These are phyloP conservation scores for Pythium coloratum DNA, from an alignment of 352 stramenopile species.

Conservation along the genomic window DNA sequence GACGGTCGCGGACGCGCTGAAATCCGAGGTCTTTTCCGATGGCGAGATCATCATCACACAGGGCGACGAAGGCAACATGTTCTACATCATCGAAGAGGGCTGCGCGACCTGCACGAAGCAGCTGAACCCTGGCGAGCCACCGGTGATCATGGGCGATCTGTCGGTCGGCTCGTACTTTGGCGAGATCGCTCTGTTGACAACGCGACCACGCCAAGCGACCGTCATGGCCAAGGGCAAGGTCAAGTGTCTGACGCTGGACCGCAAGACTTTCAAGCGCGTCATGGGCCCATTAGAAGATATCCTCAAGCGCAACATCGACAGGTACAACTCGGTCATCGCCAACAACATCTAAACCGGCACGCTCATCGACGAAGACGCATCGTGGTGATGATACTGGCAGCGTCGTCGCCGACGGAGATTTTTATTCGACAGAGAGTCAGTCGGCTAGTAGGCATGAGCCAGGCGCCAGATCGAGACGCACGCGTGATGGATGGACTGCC, in stretches of 20 bases:
- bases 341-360: slow-evolving; percentile 79
- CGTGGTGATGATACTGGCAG: not conserved
- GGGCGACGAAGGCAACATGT: slow-evolving; percentile 87
- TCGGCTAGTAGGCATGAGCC: slow-evolving; percentile 15
- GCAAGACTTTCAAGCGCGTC: slow-evolving; percentile 91
- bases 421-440: slow-evolving; percentile 27
- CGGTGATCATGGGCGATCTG: slow-evolving; percentile 87
- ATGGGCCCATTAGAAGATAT: slow-evolving; percentile 90
- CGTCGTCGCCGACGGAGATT: slow-evolving; percentile 8
- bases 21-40: slow-evolving; percentile 80
- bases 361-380: not conserved
- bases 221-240: slow-evolving; percentile 83
- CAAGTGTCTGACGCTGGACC: slow-evolving; percentile 91
- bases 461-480: slow-evolving; percentile 9
- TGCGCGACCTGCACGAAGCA: slow-evolving; percentile 83
- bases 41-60: slow-evolving; percentile 91
- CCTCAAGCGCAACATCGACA: slow-evolving; percentile 90
- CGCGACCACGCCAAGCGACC: slow-evolving; percentile 90
- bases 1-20: slow-evolving; percentile 85
- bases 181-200: slow-evolving; percentile 94
- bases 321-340: slow-evolving; percentile 89
- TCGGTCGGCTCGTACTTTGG: slow-evolving; percentile 94
- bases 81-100: slow-evolving; percentile 91
- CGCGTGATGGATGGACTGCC: not conserved
- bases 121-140: slow-evolving; percentile 61